These are phyloP conservation scores for Cyclotella sp. DNA, from an alignment of 108 stramenopile species.

Conservation along the genomic window DNA sequence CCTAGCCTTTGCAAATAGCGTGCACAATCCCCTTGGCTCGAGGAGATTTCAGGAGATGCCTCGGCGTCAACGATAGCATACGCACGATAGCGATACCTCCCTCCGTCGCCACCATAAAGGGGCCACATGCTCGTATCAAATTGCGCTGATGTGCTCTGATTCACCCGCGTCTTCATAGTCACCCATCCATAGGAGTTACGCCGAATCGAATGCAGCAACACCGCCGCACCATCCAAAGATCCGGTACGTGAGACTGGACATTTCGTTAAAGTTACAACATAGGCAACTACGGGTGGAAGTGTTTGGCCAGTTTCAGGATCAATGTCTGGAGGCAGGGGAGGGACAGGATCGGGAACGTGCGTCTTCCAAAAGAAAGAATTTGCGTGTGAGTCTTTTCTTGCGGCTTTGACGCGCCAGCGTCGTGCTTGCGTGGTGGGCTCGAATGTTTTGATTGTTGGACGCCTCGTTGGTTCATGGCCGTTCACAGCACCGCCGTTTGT, in stretches of 20 bases:
- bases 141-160: background rate
- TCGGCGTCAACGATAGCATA: conserved; percentile 50
- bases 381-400: background rate
- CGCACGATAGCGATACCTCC: conserved; percentile 40
- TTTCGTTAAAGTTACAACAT: conserved; percentile 45
- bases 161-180: conserved; percentile 17
- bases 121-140: conserved; percentile 16
- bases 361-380: conserved; percentile 41
- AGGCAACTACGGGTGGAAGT: conserved; percentile 44
- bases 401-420: conserved; percentile 7
- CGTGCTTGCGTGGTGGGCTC: conserved; percentile 14
- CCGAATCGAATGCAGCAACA: conserved; percentile 51
- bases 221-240: conserved; percentile 47
- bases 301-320: conserved; percentile 13
- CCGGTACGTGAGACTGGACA: conserved; percentile 7
- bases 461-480: too few species aligned
- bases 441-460: background rate
- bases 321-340: conserved; percentile 29
- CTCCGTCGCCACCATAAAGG: conserved; percentile 42
- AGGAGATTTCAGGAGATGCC: conserved; percentile 21
- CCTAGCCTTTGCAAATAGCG: conserved; percentile 40
- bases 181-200: conserved; percentile 48
- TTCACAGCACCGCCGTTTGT: too few species aligned
- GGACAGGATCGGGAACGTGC: conserved; percentile 30
- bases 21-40: conserved; percentile 30